Percentiles rank a stretch among this genome's conserved stretches.
Conservation (phyloP, 352 stramenopile genomes). For the Phytophthora kernoviae region DNA sequence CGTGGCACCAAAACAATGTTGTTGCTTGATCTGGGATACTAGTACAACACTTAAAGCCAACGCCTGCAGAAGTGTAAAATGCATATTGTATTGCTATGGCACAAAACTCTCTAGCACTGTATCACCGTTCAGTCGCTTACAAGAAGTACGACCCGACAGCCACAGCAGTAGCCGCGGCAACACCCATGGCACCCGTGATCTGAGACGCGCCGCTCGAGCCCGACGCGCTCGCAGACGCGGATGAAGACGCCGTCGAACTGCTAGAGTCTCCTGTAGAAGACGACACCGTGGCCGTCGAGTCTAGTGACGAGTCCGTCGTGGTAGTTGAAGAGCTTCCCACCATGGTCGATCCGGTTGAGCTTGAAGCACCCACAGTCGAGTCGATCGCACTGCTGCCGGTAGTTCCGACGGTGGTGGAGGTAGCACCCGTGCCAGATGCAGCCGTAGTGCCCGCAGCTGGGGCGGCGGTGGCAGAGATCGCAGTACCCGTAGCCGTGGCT, state of each 20-base stretch:
- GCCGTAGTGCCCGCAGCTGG: slow-evolving; percentile 7
- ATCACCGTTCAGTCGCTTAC: slow-evolving; percentile 7
- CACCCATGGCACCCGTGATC: slow-evolving; percentile 24
- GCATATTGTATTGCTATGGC: neutral
- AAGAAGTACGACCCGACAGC: slow-evolving; percentile 36
- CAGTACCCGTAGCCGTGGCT: neutral
- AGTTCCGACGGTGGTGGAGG: neutral
- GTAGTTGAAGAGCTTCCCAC: slow-evolving; percentile 5
- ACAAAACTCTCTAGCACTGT: no score
- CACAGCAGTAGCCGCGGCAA: slow-evolving; percentile 19
- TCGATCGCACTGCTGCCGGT: slow-evolving; percentile 12
- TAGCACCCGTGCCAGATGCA: slow-evolving; percentile 11
- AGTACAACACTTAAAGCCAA: slow-evolving; percentile 1
- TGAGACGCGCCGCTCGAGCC: slow-evolving; percentile 30
- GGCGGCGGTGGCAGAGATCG: neutral
- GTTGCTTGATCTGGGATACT: no score
- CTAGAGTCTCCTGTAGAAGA: slow-evolving; percentile 5
- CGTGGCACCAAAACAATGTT: no score
- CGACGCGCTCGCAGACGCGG: slow-evolving; percentile 20
- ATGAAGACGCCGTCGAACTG: slow-evolving; percentile 11
- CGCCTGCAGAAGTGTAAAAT: neutral
- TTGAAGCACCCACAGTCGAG: slow-evolving; percentile 19
- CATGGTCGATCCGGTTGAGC: slow-evolving; percentile 4
- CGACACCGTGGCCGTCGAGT: slow-evolving; percentile 6
- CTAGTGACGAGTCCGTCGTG: slow-evolving; percentile 19